These are phyloP conservation scores for Tolypocladium inflatum DNA, from an alignment of 2,329 filamentous ascomycete species.

Conservation along the genomic window DNA sequence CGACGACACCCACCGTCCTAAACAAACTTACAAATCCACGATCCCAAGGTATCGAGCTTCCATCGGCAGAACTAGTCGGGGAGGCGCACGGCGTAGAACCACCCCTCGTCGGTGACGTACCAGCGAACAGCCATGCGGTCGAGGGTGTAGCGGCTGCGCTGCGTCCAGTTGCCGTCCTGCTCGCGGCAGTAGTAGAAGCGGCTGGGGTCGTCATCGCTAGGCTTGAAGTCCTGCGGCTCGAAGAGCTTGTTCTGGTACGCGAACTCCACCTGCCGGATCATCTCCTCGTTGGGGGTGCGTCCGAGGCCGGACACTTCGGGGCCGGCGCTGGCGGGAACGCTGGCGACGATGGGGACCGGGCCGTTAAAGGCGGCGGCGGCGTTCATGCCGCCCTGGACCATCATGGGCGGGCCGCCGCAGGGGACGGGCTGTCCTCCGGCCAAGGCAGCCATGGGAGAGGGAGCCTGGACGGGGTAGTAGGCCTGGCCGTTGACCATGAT, in stretches of 20 bases:
- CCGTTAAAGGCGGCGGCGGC: conserved; percentile 9
- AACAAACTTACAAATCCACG: background rate
- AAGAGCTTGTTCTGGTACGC: conserved; percentile 40
- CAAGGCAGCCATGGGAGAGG: background rate
- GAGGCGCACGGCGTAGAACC: conserved; percentile 52
- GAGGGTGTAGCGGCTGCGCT: conserved; percentile 50
- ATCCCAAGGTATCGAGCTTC: background rate
- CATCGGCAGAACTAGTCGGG: conserved; percentile 18
- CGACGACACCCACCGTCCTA: background rate
- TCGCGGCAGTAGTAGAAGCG: conserved; percentile 55
- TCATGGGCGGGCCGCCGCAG: conserved; percentile 13
- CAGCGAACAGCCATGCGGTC: conserved; percentile 50
- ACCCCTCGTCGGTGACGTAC: conserved; percentile 47
- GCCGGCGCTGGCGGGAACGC: conserved; percentile 20
- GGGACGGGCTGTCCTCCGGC: conserved; percentile 18
- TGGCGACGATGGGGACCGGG: conserved; percentile 26
- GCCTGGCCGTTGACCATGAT: conserved; percentile 22
- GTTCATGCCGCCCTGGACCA: conserved; percentile 11
- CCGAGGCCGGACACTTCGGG: conserved; percentile 45
- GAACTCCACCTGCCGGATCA: conserved; percentile 36
- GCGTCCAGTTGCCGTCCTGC: conserved; percentile 49
- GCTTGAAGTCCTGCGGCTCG: conserved; percentile 54
- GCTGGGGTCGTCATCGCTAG: conserved; percentile 47
- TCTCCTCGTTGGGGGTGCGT: conserved; percentile 37
- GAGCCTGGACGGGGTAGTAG: conserved; percentile 7